Conservation (phyloP, 257 asterid genomes). For the Solanum phureja region DNA sequence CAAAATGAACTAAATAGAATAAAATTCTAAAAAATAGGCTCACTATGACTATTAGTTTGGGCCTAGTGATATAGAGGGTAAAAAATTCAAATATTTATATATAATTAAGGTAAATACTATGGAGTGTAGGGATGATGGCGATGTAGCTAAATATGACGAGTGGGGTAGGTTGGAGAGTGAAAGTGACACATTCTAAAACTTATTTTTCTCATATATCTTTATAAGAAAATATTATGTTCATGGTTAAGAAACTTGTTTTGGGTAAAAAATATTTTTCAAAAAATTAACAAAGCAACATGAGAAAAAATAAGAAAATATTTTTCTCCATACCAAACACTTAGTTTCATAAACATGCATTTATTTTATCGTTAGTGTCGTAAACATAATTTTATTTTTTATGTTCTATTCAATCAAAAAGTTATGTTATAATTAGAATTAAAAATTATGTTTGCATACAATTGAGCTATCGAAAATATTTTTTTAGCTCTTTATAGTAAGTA, state of each 20-base stretch:
- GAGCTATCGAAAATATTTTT: neutral
- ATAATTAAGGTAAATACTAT: neutral
- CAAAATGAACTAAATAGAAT: neutral
- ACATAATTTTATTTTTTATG: neutral
- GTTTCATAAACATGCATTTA: neutral
- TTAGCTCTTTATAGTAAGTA: neutral
- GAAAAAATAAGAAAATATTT: neutral
- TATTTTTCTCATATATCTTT: no score
- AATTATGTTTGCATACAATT: neutral
- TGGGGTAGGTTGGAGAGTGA: neutral
- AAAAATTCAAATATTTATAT: neutral
- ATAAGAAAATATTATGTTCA: neutral
- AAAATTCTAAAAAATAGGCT: neutral
- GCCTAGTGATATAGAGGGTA: neutral
- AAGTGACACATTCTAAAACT: neutral
- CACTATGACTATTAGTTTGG: neutral
- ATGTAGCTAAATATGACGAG: neutral
- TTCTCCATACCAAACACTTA: neutral
- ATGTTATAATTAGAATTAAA: neutral
- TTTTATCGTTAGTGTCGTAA: neutral
- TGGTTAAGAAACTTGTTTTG: neutral
- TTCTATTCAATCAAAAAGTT: neutral
- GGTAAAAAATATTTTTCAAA: neutral
- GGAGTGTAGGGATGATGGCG: neutral
- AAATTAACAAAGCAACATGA: neutral